A percentile compares a stretch with the other conserved stretches of the same genome.
These are phyloP conservation scores for Rostrohypoxylon terebratum DNA, from an alignment of 495 filamentous ascomycete genomes.

Conservation along the genomic window DNA sequence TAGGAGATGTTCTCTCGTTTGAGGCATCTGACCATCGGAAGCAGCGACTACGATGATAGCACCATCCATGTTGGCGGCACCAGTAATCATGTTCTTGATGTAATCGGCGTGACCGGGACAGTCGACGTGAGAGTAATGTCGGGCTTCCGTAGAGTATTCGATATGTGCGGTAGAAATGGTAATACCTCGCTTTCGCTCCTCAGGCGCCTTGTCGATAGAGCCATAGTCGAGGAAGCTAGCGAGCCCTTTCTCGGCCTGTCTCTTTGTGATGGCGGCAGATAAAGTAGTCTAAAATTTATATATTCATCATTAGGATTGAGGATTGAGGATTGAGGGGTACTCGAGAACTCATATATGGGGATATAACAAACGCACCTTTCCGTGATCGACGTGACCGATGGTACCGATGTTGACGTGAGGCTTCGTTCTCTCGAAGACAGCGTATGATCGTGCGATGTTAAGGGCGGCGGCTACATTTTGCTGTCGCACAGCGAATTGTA, in stretches of 20 bases:
- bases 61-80: constrained; percentile 96
- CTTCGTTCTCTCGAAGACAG: constrained; percentile 87
- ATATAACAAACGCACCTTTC: constrained; percentile 74
- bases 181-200: constrained; percentile 99
- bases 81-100: constrained; percentile 99
- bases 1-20: constrained; percentile 97
- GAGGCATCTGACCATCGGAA: constrained; percentile 99
- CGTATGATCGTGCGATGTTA: constrained; percentile 77
- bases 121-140: constrained; percentile 99
- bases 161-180: constrained; percentile 98
- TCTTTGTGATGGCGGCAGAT: constrained; percentile 97
- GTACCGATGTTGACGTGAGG: constrained; percentile 99
- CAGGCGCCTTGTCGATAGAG: constrained; percentile 97
- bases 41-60: constrained; percentile 98
- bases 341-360: constrained; percentile 17
- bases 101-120: constrained; percentile 99
- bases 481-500: constrained; percentile 68
- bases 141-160: constrained; percentile 90
- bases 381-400: constrained; percentile 99
- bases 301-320: constrained; percentile 45
- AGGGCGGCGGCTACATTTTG: constrained; percentile 75
- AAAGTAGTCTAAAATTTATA: constrained; percentile 81
- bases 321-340: constrained; percentile 37
- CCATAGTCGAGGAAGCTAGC: constrained; percentile 96
- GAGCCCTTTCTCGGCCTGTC: constrained; percentile 91